Conservation (phyloP, 805 yeast species). For the Hanseniaspora valbyensis region DNA sequence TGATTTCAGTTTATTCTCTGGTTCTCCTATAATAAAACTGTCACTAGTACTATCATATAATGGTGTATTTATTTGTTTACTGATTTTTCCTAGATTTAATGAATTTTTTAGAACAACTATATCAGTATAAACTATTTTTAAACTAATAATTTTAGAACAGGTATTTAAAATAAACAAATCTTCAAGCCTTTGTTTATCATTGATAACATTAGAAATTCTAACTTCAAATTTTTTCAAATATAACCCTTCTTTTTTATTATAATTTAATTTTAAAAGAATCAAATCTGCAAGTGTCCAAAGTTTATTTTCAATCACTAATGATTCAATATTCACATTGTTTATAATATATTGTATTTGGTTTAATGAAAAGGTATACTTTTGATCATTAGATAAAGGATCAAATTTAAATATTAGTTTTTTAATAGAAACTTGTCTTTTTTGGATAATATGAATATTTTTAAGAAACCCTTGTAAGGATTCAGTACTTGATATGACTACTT, state of each 20-base stretch:
- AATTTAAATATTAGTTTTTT: not conserved
- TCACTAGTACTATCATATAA: not conserved
- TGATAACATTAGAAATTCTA: constrained; percentile 4
- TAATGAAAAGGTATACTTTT: not conserved
- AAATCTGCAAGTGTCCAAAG: constrained; percentile 1
- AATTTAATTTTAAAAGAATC: not conserved
- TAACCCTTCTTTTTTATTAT: not conserved
- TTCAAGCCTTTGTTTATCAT: constrained; percentile 3
- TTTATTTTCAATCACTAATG: not conserved
- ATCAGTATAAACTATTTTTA: constrained; percentile 1
- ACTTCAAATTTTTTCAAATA: not conserved
- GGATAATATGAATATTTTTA: not conserved
- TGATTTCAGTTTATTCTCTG: not conserved
- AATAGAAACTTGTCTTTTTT: not conserved
- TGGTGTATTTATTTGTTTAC: not conserved
- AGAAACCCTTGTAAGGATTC: not conserved
- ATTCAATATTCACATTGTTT: not conserved
- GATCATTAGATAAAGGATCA: too few relatives aligned
- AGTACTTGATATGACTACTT: not conserved
- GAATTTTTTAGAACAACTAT: constrained; percentile 1
- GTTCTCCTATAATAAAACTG: not conserved
- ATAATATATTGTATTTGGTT: constrained; percentile 3
- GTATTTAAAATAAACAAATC: not conserved
- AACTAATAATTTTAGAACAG: not conserved
- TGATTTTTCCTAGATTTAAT: not conserved